Base-by-base conservation (phyloP, 768 basidiomycete species). In the Termitomyces sp. region DNA sequence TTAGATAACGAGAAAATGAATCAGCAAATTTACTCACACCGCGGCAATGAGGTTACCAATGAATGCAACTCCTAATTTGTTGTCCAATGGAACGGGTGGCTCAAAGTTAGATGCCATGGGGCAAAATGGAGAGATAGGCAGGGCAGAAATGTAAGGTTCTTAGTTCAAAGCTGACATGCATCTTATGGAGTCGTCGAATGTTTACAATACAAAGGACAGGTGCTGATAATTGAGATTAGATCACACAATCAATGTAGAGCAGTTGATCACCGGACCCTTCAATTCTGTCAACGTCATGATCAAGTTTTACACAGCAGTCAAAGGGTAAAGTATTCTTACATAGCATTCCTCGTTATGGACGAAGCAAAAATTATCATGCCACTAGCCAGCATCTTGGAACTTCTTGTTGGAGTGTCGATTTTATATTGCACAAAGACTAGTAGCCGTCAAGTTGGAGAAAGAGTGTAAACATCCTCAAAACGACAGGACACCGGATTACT, bases 221-320 rank as follows among this genome's bases (percentile, higher is more conserved):
- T 49, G 32, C 11, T 49, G 11, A 33, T 33, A 16, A 22, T 24
- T 11, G 26, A 41, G 24, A n/a, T n/a, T 3, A 28, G 5, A 41
- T 52, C 52, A 52, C 18, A 28, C 8, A 14, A 83, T 28, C 38
- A 20, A 54, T 22, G 14, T 22, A 14, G 43, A 35, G 38, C 45
- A 55, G 32, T 11, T 24, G 9, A 41, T 26, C 20, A 49, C 6
- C 48, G 2, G 18, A 40, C 38, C n/a, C 44, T 24, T 5, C 5
- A 47, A 8, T 28, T 3, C 28, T n/a, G 46, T 30, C 16, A 48
- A n/a, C 28, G 18, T 13, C 47, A 48, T 41, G 40, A 41, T 41
- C 40, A n/a, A 26, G 44, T 45, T 45, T 45, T 5, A 45, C 16
- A 22, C 24, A 44, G 13, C 22, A 44, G 38, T 14, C 18, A 18